A percentile compares a stretch with the other conserved stretches of the same genome.
Conservation (phyloP, 2,329 filamentous ascomycete genomes). For the Cordyceps cateniannulata region DNA sequence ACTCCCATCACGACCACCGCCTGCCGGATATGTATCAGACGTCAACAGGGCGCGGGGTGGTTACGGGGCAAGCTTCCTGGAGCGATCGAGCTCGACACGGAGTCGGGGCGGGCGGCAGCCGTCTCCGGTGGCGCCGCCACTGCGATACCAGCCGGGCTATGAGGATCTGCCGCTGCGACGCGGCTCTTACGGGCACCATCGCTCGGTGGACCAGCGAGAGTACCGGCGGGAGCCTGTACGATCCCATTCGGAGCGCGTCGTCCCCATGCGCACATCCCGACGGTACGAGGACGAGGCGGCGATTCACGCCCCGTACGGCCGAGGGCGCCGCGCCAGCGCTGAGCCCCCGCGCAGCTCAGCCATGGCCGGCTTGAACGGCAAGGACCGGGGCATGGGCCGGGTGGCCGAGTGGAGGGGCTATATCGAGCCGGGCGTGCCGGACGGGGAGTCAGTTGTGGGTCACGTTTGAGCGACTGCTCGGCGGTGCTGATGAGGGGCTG, state of each 20-base stretch:
- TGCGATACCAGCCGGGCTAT: conserved; percentile 1
- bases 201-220: conserved; percentile 1
- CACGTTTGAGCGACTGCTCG: conserved; percentile 6
- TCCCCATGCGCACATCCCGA: conserved; percentile 1
- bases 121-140: conserved; percentile 4
- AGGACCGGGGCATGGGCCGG: conserved; percentile 39
- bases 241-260: conserved; percentile 8
- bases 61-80: conserved; percentile 36
- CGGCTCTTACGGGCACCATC: neutral
- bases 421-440: conserved; percentile 37
- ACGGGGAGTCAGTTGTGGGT: conserved; percentile 21
- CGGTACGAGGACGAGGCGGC: conserved; percentile 27
- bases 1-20: conserved; percentile 17
- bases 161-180: conserved; percentile 1
- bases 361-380: conserved; percentile 41
- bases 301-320: conserved; percentile 21
- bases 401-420: conserved; percentile 44
- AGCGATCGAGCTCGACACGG: conserved; percentile 44
- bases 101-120: conserved; percentile 7
- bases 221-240: neutral
- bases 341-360: conserved; percentile 33
- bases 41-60: conserved; percentile 38
- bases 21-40: conserved; percentile 36
- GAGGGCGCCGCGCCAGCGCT: conserved; percentile 21
- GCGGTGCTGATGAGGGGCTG: neutral